A percentile compares a stretch with the other conserved stretches of the same genome.
Evolutionary conservation across 2,329 filamentous ascomycete species (phyloP).

Genomic region (Immersiporthe knoxdaviesiana): DNA sequence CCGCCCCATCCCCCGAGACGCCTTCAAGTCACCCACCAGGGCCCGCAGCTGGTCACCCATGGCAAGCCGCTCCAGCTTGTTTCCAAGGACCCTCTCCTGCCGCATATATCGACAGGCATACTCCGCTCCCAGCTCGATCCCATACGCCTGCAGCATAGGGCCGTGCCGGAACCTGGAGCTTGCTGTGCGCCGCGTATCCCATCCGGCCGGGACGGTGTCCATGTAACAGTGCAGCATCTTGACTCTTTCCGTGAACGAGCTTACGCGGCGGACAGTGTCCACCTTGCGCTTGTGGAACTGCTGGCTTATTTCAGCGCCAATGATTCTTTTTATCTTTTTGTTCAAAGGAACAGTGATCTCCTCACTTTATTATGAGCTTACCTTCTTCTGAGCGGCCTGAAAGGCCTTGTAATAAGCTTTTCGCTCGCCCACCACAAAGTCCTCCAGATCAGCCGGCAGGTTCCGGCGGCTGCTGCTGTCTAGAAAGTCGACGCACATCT

Average conservation of each 20-base stretch:
- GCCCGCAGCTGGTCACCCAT: background rate
- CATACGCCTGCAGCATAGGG: background rate
- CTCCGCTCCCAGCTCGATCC: background rate
- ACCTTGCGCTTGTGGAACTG: slow-evolving; percentile 10
- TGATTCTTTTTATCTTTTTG: too few species aligned
- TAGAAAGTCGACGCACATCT: slow-evolving; percentile 8
- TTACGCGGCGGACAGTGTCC: background rate
- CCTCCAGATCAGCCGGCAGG: background rate
- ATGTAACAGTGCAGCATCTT: slow-evolving; percentile 11
- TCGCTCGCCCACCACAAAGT: slow-evolving; percentile 4
- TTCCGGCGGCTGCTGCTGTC: background rate
- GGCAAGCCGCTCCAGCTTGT: background rate
- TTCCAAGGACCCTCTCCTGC: background rate
- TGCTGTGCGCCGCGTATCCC: slow-evolving; percentile 5
- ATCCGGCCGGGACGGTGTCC: background rate
- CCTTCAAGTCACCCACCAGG: background rate
- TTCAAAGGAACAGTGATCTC: background rate
- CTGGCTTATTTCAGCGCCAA: background rate
- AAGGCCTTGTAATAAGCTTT: slow-evolving; percentile 6
- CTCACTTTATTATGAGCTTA: background rate
- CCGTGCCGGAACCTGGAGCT: slow-evolving; percentile 6
- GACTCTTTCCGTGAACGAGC: background rate
- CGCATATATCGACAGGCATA: background rate
- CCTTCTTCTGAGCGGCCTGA: slow-evolving; percentile 5
- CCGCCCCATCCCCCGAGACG: background rate